A percentile compares a stretch with the other conserved stretches of the same genome.
Evolutionary conservation across 371 early-diverging fungal genomes (phyloP).

Genomic region (Mucor mucedo): DNA sequence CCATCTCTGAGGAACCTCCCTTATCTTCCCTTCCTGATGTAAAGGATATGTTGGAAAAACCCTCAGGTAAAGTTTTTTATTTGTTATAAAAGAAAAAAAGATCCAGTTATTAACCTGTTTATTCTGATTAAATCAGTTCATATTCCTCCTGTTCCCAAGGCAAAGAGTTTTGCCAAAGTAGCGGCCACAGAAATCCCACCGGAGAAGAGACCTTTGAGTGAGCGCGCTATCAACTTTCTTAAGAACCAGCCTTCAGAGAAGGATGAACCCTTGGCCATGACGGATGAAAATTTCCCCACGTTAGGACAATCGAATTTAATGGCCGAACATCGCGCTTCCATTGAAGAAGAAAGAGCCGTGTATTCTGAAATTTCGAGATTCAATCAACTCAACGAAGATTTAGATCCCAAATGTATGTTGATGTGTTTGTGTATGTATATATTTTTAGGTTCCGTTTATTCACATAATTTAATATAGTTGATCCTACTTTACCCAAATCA

Average conservation of each 20-base stretch:
- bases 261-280: constrained; percentile 21
- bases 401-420: constrained; percentile 8
- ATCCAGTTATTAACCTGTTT: not conserved
- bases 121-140: constrained; percentile 19
- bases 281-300: constrained; percentile 45
- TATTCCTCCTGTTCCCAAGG: constrained; percentile 40
- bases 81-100: too few relatives aligned
- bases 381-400: constrained; percentile 17
- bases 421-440: not conserved
- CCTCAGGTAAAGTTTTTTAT: constrained; percentile 15
- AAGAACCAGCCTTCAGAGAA: constrained; percentile 20
- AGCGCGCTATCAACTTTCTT: constrained; percentile 20
- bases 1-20: not conserved
- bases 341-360: constrained; percentile 29
- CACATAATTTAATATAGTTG: not conserved
- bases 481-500: constrained; percentile 23
- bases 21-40: constrained; percentile 48
- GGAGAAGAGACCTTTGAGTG: constrained; percentile 29
- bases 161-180: constrained; percentile 46
- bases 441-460: too few relatives aligned
- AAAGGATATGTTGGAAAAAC: constrained; percentile 44
- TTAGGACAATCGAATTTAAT: constrained; percentile 40
- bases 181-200: constrained; percentile 44
- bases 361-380: constrained; percentile 40
- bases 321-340: constrained; percentile 27